Conservation (phyloP, 495 filamentous ascomycete species). For the Penicillium macrosclerotiorum region DNA sequence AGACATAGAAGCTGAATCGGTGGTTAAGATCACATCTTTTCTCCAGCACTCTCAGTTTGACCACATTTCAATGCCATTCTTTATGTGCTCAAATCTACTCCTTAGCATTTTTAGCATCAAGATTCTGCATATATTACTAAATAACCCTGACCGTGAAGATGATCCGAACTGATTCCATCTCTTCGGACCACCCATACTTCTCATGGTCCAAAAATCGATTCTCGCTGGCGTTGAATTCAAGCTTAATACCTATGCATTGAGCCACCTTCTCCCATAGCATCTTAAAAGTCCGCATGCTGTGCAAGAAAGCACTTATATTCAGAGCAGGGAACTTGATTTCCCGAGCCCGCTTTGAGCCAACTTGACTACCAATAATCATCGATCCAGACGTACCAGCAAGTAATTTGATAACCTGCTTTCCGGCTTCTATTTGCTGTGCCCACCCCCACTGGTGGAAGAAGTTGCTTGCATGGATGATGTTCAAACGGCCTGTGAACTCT, state of each 20-base stretch:
- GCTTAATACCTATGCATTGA: neutral
- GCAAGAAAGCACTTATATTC: neutral
- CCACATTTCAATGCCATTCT: neutral
- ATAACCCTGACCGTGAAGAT: neutral
- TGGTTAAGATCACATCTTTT: neutral
- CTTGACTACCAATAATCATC: constrained; percentile 3
- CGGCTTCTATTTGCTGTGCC: constrained; percentile 43
- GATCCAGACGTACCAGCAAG: constrained; percentile 1
- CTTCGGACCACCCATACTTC: neutral
- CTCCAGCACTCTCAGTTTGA: neutral
- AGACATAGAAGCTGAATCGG: neutral
- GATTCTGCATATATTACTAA: constrained; percentile 11
- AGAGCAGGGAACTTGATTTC: neutral
- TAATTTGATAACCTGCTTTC: constrained; percentile 30
- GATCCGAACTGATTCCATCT: constrained; percentile 1
- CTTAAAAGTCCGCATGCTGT: constrained; percentile 20
- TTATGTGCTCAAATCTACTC: no score
- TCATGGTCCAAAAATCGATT: neutral
- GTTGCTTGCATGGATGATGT: constrained; percentile 47
- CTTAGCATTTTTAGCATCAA: constrained; percentile 19
- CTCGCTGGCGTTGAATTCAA: neutral
- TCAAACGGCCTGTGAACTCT: no score
- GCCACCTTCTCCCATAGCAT: neutral
- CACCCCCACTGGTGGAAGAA: constrained; percentile 56
- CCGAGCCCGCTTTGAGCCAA: constrained; percentile 1